Conservation (phyloP, 2,329 filamentous ascomycete genomes). For the Periconia macrospinosa region DNA sequence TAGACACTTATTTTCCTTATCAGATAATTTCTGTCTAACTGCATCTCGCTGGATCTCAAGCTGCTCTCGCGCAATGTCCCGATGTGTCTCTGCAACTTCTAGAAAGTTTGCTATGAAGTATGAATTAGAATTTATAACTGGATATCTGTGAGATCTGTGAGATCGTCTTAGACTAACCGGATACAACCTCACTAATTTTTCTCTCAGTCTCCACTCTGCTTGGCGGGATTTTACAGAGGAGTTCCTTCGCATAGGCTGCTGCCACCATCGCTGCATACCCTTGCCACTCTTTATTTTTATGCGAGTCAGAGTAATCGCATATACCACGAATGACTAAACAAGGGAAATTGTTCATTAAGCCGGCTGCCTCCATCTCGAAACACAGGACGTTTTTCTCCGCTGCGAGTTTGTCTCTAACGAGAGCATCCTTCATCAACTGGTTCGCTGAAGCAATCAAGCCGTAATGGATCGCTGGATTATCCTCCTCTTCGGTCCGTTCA, state of each 20-base stretch:
- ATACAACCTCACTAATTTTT: conserved; percentile 8
- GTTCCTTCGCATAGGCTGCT: conserved; percentile 16
- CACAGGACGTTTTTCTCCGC: conserved; percentile 14
- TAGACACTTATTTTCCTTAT: conserved; percentile 18
- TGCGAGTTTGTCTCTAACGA: not conserved
- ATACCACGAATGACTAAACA: conserved; percentile 19
- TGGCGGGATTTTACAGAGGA: conserved; percentile 17
- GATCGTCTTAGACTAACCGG: too few relatives aligned
- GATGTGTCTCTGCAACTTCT: conserved; percentile 8
- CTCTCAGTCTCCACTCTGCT: conserved; percentile 18
- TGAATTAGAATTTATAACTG: not conserved
- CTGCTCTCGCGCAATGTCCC: conserved; percentile 11
- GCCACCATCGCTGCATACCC: conserved; percentile 14
- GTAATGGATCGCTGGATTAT: conserved; percentile 5
- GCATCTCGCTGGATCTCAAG: conserved; percentile 16
- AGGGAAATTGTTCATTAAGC: conserved; percentile 23
- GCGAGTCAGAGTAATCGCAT: conserved; percentile 19
- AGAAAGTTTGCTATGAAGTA: conserved; percentile 5
- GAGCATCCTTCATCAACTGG: conserved; percentile 6
- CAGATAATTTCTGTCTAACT: conserved; percentile 14
- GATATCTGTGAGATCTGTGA: too few relatives aligned
- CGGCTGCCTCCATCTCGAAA: conserved; percentile 13
- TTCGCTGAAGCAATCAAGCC: conserved; percentile 5
- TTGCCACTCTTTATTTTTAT: conserved; percentile 20
- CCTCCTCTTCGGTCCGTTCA: not conserved